Conservation (phyloP, 140 eudicot genomes). For the Erigeron philadelphicus region DNA sequence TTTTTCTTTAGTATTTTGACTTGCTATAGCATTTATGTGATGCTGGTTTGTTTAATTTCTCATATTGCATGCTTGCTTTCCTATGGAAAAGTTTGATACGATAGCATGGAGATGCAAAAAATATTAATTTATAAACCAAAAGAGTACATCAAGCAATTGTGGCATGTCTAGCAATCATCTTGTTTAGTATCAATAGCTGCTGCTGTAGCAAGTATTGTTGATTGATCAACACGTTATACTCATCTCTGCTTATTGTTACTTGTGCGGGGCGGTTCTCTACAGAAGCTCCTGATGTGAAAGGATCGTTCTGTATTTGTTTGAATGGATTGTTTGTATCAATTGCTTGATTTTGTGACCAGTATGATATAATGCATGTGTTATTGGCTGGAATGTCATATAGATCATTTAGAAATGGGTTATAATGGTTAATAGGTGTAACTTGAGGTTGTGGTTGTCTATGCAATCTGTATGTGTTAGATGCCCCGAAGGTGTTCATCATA, state of each 20-base stretch:
- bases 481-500: not conserved
- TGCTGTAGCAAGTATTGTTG: too few relatives aligned
- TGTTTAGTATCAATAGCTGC: too few relatives aligned
- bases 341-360: not conserved
- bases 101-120: too few relatives aligned
- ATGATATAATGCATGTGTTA: not conserved
- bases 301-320: not conserved
- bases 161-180: too few relatives aligned
- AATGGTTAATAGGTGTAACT: slow-evolving; percentile 11
- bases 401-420: not conserved
- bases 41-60: not conserved
- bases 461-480: not conserved
- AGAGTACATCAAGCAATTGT: too few relatives aligned
- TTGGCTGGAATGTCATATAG: slow-evolving; percentile 1
- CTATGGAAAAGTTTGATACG: too few relatives aligned
- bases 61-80: not conserved
- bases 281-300: not conserved
- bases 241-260: too few relatives aligned
- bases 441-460: not conserved
- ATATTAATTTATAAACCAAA: too few relatives aligned
- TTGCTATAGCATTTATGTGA: not conserved
- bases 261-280: too few relatives aligned
- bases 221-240: too few relatives aligned
- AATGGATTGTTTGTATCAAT: not conserved
- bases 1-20: not conserved